These are phyloP conservation scores for Macrolepiota dolichaula DNA, from an alignment of 768 basidiomycete genomes.

Conservation along the genomic window DNA sequence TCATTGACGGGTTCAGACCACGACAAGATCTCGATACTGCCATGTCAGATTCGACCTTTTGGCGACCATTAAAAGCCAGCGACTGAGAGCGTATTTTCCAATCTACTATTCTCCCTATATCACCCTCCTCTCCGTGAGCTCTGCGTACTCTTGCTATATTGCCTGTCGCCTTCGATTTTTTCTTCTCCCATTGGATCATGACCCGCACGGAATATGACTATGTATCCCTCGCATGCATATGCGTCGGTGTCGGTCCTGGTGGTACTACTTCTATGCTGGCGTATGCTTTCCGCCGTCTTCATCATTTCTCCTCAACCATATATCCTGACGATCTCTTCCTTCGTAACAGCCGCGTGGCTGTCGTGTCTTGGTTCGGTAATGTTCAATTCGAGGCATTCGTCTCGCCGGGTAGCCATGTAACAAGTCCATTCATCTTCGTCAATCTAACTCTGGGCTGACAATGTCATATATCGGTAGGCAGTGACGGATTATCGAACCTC, in stretches of 20 bases:
- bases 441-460: background rate
- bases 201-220: conserved; percentile 39
- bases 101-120: background rate
- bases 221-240: conserved; percentile 59
- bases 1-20: background rate
- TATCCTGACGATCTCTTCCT: background rate
- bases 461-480: conserved; percentile 19
- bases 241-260: conserved; percentile 78
- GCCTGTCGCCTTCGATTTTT: conserved; percentile 13
- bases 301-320: background rate
- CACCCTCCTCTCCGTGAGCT: background rate
- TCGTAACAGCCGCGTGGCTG: conserved; percentile 37
- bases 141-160: background rate
- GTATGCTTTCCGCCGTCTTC: conserved; percentile 38
- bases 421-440: conserved; percentile 8
- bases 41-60: background rate
- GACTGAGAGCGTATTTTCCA: conserved; percentile 14
- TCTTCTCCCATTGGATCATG: conserved; percentile 26
- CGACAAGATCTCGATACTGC: background rate
- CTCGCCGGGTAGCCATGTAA: conserved; percentile 52
- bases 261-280: conserved; percentile 82
- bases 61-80: background rate
- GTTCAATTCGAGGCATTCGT: conserved; percentile 64
- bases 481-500: conserved; percentile 73
- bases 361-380: conserved; percentile 58